phyloP scores from a whole-genome alignment of 1,284 basidiomycete genomes.

The Melanopsichium pennsylvanicum region DNA sequence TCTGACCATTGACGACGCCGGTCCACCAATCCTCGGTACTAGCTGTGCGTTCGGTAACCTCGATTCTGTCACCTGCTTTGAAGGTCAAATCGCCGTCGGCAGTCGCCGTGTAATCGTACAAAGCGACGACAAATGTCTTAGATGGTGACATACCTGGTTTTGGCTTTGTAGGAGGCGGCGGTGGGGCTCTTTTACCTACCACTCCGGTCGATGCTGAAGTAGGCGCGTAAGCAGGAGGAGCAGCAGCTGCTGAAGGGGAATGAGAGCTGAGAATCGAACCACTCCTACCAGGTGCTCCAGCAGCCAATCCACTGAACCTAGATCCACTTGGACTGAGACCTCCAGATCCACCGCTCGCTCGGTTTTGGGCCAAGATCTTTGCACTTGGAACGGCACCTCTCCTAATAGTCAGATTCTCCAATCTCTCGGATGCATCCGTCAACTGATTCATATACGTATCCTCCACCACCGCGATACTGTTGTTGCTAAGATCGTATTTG shows the following conservation, averaged over 20 bases:
- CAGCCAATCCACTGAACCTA: constrained; percentile 19
- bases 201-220: constrained; percentile 10
- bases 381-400: constrained; percentile 50
- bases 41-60: constrained; percentile 83
- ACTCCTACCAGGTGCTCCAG: constrained; percentile 31
- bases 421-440: constrained; percentile 76
- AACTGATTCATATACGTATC: constrained; percentile 80
- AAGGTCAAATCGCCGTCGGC: constrained; percentile 89
- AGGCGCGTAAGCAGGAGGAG: constrained; percentile 29
- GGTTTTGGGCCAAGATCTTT: constrained; percentile 41
- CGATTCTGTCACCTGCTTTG: constrained; percentile 88
- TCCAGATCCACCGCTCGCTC: constrained; percentile 10
- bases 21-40: constrained; percentile 99
- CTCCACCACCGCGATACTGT: constrained; percentile 73
- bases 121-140: constrained; percentile 82
- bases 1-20: constrained; percentile 80
- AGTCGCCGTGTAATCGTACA: constrained; percentile 89
- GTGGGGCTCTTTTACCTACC: constrained; percentile 77
- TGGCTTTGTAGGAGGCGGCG: constrained; percentile 82
- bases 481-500: constrained; percentile 78
- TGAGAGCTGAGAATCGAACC: constrained; percentile 19
- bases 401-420: constrained; percentile 58
- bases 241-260: not conserved
- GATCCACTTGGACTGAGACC: constrained; percentile 22
- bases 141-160: constrained; percentile 74